A percentile compares a stretch with the other conserved stretches of the same genome.
Evolutionary conservation across 257 asterid species (phyloP).

Genomic region (Salvia splendens): DNA sequence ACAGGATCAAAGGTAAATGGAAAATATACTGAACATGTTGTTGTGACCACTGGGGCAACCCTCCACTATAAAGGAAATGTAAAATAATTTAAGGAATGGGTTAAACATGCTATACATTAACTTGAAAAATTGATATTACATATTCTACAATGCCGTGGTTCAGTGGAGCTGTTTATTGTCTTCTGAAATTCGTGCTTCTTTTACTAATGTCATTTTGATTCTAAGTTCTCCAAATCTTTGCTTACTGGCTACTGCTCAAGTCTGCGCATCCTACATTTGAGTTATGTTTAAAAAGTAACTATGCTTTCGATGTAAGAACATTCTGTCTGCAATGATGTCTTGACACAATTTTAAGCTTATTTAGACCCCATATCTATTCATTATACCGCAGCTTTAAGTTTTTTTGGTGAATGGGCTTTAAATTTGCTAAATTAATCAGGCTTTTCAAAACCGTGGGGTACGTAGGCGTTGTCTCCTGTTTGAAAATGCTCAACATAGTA

Average conservation of each 20-base stretch:
- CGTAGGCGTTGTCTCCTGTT: constrained; percentile 68
- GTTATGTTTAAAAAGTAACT: too few species aligned
- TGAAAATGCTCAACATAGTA: constrained; percentile 50
- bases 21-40: constrained; percentile 12
- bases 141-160: constrained; percentile 8
- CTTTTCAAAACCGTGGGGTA: constrained; percentile 48
- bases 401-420: not conserved
- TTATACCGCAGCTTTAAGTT: too few species aligned
- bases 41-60: constrained; percentile 16
- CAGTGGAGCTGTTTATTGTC: constrained; percentile 7
- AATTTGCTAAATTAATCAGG: constrained; percentile 38
- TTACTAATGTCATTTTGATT: constrained; percentile 1
- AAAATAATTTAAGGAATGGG: constrained; percentile 24
- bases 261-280: too few species aligned
- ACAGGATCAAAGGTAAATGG: constrained; percentile 15
- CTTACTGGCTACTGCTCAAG: too few species aligned
- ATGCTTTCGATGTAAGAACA: too few species aligned
- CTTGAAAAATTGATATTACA: not conserved
- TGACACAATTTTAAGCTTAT: too few species aligned
- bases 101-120: not conserved
- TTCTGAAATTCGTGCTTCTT: not conserved
- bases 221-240: not conserved
- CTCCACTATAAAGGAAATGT: constrained; percentile 15
- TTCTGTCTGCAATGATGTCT: too few species aligned
- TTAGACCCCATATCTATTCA: too few species aligned